Evolutionary conservation across 164 flowering plant genomes (phyloP).

Genomic region (Chloranthus sessilifolius): DNA sequence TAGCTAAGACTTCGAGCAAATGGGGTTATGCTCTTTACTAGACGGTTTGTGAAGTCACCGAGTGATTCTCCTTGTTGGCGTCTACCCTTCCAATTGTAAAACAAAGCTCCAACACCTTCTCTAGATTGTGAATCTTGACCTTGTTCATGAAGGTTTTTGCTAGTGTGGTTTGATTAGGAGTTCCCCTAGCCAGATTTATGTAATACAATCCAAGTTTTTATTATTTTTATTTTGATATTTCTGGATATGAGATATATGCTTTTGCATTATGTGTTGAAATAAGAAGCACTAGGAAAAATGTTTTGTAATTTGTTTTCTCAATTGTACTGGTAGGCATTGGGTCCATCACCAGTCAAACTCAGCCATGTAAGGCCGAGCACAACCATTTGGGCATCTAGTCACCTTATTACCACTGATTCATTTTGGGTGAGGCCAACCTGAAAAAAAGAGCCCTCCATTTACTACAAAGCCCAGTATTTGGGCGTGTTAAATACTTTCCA

Average conservation of each 20-base stretch:
- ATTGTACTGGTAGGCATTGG: conserved; percentile 98
- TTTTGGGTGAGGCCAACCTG: conserved; percentile 87
- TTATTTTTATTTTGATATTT: neutral
- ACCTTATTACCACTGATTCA: conserved; percentile 83
- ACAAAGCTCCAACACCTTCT: conserved; percentile 91
- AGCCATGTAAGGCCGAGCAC: conserved; percentile 99
- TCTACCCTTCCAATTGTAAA: conserved; percentile 68
- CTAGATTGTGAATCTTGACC: conserved; percentile 92
- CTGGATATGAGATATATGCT: neutral
- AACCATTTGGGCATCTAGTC: conserved; percentile 98
- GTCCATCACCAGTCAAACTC: conserved; percentile 99
- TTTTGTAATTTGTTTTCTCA: too few relatives aligned
- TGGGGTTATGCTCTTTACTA: conserved; percentile 41
- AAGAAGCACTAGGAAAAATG: too few relatives aligned
- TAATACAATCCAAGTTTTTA: neutral
- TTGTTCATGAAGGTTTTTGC: conserved; percentile 74
- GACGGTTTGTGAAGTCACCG: conserved; percentile 72
- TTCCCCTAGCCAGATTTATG: conserved; percentile 98
- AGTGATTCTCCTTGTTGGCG: conserved; percentile 79
- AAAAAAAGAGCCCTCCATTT: conserved; percentile 10
- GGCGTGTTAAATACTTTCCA: neutral
- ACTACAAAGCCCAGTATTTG: neutral
- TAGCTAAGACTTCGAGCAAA: too few relatives aligned
- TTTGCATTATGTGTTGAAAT: neutral
- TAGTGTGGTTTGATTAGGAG: conserved; percentile 70